Percentiles rank a stretch among this genome's conserved stretches.
Evolutionary conservation across 768 basidiomycete species (phyloP).

Genomic region (Tricholoma flavovirens): DNA sequence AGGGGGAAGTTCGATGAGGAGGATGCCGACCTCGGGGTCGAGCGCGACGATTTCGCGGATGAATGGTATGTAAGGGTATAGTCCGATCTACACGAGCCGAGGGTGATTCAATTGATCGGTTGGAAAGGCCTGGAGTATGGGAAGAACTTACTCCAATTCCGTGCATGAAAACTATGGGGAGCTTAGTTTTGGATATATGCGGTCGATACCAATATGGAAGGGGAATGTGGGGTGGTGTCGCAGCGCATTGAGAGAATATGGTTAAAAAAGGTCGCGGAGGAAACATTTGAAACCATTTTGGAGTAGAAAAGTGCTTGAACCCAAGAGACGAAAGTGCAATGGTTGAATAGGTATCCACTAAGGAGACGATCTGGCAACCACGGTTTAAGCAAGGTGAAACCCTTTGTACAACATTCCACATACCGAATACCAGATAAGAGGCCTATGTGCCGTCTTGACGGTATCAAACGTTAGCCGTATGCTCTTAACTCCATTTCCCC

Average conservation of each 20-base stretch:
- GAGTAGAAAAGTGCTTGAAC: slow-evolving; percentile 48
- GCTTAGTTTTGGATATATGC: slow-evolving; percentile 40
- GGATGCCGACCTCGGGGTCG: slow-evolving; percentile 49
- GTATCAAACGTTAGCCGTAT: slow-evolving; percentile 55
- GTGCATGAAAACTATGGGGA: slow-evolving; percentile 59
- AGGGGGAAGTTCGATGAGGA: slow-evolving; percentile 55
- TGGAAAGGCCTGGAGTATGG: neutral
- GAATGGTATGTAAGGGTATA: slow-evolving; percentile 52
- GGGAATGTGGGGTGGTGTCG: slow-evolving; percentile 26
- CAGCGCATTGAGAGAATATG: slow-evolving; percentile 37
- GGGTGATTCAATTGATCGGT: neutral
- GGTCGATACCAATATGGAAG: slow-evolving; percentile 37
- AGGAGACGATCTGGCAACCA: slow-evolving; percentile 40
- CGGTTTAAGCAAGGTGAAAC: neutral
- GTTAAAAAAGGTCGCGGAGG: slow-evolving; percentile 46
- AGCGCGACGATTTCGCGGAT: slow-evolving; percentile 36
- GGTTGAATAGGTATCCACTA: slow-evolving; percentile 43
- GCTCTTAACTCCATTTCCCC: slow-evolving; percentile 30
- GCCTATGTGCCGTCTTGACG: slow-evolving; percentile 49
- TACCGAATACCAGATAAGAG: slow-evolving; percentile 61
- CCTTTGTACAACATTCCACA: slow-evolving; percentile 17
- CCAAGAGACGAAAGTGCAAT: slow-evolving; percentile 35
- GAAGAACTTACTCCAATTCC: slow-evolving; percentile 53
- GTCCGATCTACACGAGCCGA: slow-evolving; percentile 45
- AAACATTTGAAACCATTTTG: slow-evolving; percentile 35